Evolutionary conservation across 23 red algal species (phyloP).

Genomic region (Gracilariopsis chorda): DNA sequence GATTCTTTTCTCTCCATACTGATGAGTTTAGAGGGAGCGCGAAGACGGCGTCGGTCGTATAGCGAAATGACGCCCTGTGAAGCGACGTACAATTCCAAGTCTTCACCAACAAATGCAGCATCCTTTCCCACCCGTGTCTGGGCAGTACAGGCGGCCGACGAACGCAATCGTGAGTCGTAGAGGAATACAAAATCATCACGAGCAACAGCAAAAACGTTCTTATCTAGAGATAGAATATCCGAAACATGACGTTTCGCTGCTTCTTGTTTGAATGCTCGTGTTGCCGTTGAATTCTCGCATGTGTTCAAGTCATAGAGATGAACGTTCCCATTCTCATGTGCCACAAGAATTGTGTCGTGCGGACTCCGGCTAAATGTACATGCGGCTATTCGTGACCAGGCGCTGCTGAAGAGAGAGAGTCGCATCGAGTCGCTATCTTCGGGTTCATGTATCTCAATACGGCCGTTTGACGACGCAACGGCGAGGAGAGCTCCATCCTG

Average conservation of each 20-base stretch:
- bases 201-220: not conserved
- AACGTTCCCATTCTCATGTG: not conserved
- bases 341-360: not conserved
- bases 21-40: not conserved
- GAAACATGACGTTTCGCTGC: not conserved
- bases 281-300: not conserved
- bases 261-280: not conserved
- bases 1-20: not conserved
- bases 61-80: not conserved
- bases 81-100: not conserved
- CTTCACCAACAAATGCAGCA: not conserved
- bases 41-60: not conserved
- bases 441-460: conserved; percentile 56
- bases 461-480: not conserved
- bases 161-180: not conserved
- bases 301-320: conserved; percentile 21
- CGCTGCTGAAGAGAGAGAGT: not conserved
- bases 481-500: conserved; percentile 28
- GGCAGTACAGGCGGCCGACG: not conserved
- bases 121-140: not conserved
- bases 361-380: not conserved
- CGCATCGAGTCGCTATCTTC: not conserved
- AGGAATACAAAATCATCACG: not conserved
- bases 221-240: not conserved
- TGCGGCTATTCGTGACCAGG: not conserved